Base-by-base conservation (phyloP, 768 basidiomycete species). In the Tricholoma flavovirens region DNA sequence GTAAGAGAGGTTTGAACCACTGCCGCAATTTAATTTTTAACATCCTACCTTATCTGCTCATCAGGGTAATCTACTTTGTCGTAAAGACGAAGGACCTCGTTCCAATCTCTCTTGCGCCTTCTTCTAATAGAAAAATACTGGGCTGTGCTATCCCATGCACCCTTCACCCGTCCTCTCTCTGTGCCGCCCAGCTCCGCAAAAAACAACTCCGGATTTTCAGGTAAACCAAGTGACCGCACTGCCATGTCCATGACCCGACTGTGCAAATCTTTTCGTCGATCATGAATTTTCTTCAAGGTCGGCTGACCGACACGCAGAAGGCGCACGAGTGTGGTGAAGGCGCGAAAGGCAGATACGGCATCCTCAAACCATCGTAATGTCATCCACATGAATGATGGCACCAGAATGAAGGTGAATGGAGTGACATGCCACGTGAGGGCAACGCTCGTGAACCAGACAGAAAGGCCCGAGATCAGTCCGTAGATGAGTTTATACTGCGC, bases 351-450 rank as follows among this genome's bases (percentile, higher is more conserved):
- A 0, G 90, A 81, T 3, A 91, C 77, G 1, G 86, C 84, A 61
- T 94, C 93, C 66, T 95, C 93, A 38, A 90, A 75, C 90, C 91
- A 94, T 51, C 93, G 83, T 57, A 95, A 75, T 15, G 88, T 81
- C 75, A 93, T 84, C 92, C 93, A 95, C 93, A 94, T 93, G 60
- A 86, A 63, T 4, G 78, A 75, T 2, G 91, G 92, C 5, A 92
- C 79, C 26, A 83, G 64, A 51, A 85, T 65, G 24, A 77, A 64
- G 4, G 87, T 87, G 54, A 90, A 64, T 9, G 69, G 65, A 7
- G 83, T 77, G 59, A 88, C 68, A 2, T 84, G 88, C 62, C 88
- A 75, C 0, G 89, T 90, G 40, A 86, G 33, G 33, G 84, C 33
- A 26, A 83, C 71, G 11, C 79, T 70, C 15, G 67, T 57, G 32